A percentile compares a stretch with the other conserved stretches of the same genome.
phyloP scores from a whole-genome alignment of 306 rosid genomes.

The Pueraria montana region DNA sequence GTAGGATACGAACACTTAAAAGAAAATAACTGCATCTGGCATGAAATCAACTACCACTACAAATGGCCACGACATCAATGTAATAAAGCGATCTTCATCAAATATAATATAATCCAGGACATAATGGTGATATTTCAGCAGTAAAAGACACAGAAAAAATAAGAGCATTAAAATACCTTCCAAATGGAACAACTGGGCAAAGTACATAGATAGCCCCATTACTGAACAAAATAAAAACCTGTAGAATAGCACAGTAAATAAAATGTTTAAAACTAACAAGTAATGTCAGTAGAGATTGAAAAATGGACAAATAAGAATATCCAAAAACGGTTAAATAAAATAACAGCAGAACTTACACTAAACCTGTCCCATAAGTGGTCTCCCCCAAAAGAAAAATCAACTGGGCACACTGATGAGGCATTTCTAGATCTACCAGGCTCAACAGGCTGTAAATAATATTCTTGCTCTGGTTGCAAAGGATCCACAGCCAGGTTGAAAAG shows the following conservation, averaged over 20 bases:
- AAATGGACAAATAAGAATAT: constrained; percentile 26
- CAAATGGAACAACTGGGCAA: constrained; percentile 95
- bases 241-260: constrained; percentile 43
- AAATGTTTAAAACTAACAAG: constrained; percentile 31
- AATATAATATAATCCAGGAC: constrained; percentile 16
- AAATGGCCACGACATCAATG: constrained; percentile 20
- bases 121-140: constrained; percentile 1
- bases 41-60: not conserved
- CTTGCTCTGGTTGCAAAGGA: constrained; percentile 92
- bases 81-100: not conserved
- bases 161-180: constrained; percentile 70
- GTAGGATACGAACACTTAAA: constrained; percentile 17
- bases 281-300: constrained; percentile 29
- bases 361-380: constrained; percentile 97
- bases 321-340: constrained; percentile 34
- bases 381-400: constrained; percentile 93
- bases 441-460: constrained; percentile 88
- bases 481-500: constrained; percentile 84
- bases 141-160: not conserved
- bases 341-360: constrained; percentile 72
- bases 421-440: constrained; percentile 79
- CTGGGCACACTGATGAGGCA: constrained; percentile 92
- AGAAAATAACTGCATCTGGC: constrained; percentile 36
- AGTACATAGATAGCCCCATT: constrained; percentile 87
- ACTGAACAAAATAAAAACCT: constrained; percentile 88